phyloP scores from a whole-genome alignment of 805 yeast genomes.

The Candida yuanshanica region DNA sequence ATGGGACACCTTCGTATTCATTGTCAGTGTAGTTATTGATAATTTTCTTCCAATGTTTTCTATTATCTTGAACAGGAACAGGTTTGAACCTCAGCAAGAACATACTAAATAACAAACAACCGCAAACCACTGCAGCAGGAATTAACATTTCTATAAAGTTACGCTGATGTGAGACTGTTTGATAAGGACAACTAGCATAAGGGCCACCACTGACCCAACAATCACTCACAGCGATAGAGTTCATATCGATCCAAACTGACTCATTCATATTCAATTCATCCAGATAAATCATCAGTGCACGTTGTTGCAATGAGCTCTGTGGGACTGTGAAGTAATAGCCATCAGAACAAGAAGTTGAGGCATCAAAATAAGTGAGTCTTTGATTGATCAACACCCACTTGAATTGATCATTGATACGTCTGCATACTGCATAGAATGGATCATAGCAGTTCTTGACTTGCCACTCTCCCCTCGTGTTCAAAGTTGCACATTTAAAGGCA shows the following conservation, averaged over 20 bases:
- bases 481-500: conserved; percentile 43
- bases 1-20: conserved; percentile 86
- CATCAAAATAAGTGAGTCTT: conserved; percentile 38
- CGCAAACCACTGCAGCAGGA: conserved; percentile 59
- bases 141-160: conserved; percentile 59
- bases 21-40: conserved; percentile 49
- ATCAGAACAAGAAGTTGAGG: conserved; percentile 22
- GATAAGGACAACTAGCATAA: conserved; percentile 73
- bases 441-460: conserved; percentile 60
- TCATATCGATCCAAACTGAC: conserved; percentile 75
- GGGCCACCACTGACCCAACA: conserved; percentile 91
- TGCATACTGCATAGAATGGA: conserved; percentile 50
- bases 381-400: conserved; percentile 38
- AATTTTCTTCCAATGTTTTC: conserved; percentile 58
- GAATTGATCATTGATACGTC: conserved; percentile 31
- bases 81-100: conserved; percentile 49
- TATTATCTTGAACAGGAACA: conserved; percentile 66
- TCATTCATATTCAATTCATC: conserved; percentile 19
- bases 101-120: conserved; percentile 45
- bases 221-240: conserved; percentile 62
- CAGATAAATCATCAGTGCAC: conserved; percentile 18
- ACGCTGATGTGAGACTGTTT: conserved; percentile 43
- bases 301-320: conserved; percentile 41
- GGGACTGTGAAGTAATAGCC: conserved; percentile 42
- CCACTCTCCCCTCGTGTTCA: conserved; percentile 46